phyloP scores from a whole-genome alignment of 331 rosid species.

The Dryas integrifolia region DNA sequence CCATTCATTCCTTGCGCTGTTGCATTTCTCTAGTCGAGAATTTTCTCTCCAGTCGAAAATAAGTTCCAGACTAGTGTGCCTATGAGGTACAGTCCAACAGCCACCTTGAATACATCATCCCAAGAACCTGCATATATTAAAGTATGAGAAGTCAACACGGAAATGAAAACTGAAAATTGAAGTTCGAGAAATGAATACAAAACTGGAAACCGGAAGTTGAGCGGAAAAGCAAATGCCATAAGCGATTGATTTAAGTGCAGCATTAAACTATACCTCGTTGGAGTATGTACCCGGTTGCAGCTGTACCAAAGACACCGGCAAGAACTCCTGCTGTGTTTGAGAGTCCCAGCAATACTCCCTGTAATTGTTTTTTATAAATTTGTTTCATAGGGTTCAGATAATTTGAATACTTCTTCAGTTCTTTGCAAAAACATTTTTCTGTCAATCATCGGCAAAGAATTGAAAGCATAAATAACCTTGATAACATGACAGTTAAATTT shows the following conservation, averaged over 20 bases:
- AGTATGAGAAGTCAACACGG: conserved; percentile 14
- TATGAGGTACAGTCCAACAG: conserved; percentile 72
- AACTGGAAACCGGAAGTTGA: neutral
- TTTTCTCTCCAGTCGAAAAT: conserved; percentile 81
- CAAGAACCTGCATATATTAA: conserved; percentile 67
- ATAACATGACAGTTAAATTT: neutral
- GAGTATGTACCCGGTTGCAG: conserved; percentile 92
- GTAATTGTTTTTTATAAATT: conserved; percentile 24
- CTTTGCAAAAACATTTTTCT: neutral
- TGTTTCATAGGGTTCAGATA: neutral
- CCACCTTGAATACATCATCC: conserved; percentile 91
- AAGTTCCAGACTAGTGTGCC: conserved; percentile 91
- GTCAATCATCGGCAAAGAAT: neutral
- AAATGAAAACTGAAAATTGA: neutral
- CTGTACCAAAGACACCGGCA: conserved; percentile 95
- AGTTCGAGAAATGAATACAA: conserved; percentile 10
- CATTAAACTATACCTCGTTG: conserved; percentile 55
- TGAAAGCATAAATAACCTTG: neutral
- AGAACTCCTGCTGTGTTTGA: conserved; percentile 96
- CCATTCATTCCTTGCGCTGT: conserved; percentile 8
- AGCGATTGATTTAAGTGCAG: neutral
- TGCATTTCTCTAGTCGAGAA: conserved; percentile 52
- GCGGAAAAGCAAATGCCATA: neutral
- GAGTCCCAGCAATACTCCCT: conserved; percentile 88
- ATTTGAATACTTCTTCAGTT: neutral